Evolutionary conservation across 2,329 filamentous ascomycete genomes (phyloP).

Genomic region (Cladobotryum mycophilum): DNA sequence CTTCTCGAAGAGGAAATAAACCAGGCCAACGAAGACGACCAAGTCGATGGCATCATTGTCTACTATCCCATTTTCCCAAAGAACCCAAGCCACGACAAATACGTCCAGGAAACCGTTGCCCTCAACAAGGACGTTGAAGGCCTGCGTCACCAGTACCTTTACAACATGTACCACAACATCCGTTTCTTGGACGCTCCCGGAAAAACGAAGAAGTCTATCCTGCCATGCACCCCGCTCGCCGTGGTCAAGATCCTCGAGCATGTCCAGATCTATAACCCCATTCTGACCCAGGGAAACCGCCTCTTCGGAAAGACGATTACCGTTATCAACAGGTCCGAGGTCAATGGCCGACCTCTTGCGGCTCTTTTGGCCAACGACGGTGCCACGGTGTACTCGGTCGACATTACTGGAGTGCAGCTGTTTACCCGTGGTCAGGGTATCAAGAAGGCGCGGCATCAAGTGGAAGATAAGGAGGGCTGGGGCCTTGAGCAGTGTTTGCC

Average conservation of each 20-base stretch:
- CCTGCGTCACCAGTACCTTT: slow-evolving; percentile 85
- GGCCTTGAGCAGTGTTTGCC: slow-evolving; percentile 74
- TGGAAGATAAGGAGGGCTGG: slow-evolving; percentile 76
- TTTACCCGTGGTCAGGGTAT: slow-evolving; percentile 88
- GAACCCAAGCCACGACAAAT: slow-evolving; percentile 82
- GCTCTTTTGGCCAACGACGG: slow-evolving; percentile 94
- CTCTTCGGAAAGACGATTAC: slow-evolving; percentile 92
- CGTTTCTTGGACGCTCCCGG: slow-evolving; percentile 79
- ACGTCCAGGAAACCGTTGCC: slow-evolving; percentile 90
- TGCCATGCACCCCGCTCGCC: slow-evolving; percentile 92
- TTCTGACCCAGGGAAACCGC: slow-evolving; percentile 86
- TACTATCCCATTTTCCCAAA: slow-evolving; percentile 92
- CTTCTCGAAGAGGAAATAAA: slow-evolving; percentile 84
- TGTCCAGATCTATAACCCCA: slow-evolving; percentile 92
- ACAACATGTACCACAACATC: slow-evolving; percentile 99
- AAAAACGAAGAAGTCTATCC: slow-evolving; percentile 78
- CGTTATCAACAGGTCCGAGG: slow-evolving; percentile 93
- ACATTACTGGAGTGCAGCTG: slow-evolving; percentile 83
- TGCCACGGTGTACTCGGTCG: slow-evolving; percentile 89
- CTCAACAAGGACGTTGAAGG: slow-evolving; percentile 93
- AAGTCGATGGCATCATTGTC: slow-evolving; percentile 85
- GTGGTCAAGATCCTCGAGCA: slow-evolving; percentile 97
- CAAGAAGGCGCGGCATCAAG: slow-evolving; percentile 77
- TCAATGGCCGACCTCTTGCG: slow-evolving; percentile 87
- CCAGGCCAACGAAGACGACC: slow-evolving; percentile 70